Base-by-base conservation (phyloP, 1,139 yeast genomes). In the Geotrichum reessii region DNA sequence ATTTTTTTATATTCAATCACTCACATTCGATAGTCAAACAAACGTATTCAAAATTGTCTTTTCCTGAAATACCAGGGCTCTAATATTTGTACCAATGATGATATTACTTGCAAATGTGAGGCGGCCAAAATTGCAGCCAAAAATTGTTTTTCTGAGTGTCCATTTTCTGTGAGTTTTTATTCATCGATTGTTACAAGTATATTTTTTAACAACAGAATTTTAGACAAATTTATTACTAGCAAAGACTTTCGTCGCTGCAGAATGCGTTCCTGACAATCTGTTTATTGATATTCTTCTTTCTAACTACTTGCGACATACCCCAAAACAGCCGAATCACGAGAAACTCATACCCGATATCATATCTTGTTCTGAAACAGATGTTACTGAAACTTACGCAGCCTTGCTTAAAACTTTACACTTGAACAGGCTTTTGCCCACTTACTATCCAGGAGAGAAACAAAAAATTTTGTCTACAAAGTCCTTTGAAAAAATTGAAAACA, bases 71-170 rank as follows among this genome's bases (percentile, higher is more conserved):
- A 59, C 12, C 62, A 60, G 22, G 57, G 56, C 3, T 57, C 61
- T 52, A 50, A 50, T 5, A 49, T 65, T 2, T 66, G 69, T 53
- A 60, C 59, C 12, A 59, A 62, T 5, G 58, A 52, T 6, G 69
- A 66, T 48, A 27, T 60, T 19, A 57, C 53, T 11, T 66, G 69
- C 53, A 62, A 64, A 46, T 66, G 69, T 55, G 55, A 60, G 14
- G 61, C 66, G 12, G 58, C 63, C 6, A 55, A 58, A 11, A 63
- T 61, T 44, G 63, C 65, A n/a, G 61, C 62, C 14, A 42, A 55
- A 4, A 31, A 46, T n/a, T 66, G 69, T 53, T 60, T 54, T 53
- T 40, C 46, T 14, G 58, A 46, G 5, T 66, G 69, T 50, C 63
- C 66, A 2, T 57, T 55, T 19, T 58, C 56, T 33, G 67, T 63